Evolutionary conservation across 495 filamentous ascomycete species (phyloP), one percentile per base, ranked within the genome.

Genomic region (Friedmanniomyces endolithicus): DNA sequence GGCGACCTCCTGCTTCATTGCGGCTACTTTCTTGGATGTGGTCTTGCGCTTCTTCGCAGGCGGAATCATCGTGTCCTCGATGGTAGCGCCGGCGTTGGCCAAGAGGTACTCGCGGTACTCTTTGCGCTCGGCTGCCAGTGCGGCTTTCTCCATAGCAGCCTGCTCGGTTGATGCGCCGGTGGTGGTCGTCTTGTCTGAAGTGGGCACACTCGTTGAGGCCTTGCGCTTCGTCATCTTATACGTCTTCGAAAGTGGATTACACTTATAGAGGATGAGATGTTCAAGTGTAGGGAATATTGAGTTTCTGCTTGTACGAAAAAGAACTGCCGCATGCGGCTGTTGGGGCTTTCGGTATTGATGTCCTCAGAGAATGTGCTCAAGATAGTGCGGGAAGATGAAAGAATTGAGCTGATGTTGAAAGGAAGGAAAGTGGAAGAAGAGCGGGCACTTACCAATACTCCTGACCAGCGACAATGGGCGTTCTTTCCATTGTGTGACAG

Each of bases 71-170:
- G 29, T 35, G 25, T 50, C 47, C 9, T 52, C 49, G 11, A 20
- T 4, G 4, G 49, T 22, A 11, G 23, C 33, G 19, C 49, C 49
- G 35, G 20, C 34, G 11, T 23, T 11, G 9, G 49, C 33, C 4
- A 52, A 20, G 33, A 52, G 35, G 34, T 52, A 52, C 49, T 52
- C 49, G 19, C 49, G 49, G 19, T 52, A 19, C 31, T 37, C 49
- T 11, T 37, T 40, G 6, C 22, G 11, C 14, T 3, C 17, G 27
- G 47, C 47, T 12, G 6, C 47, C 11, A 17, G 17, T 2, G 14
- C 49, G 19, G 49, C 29, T 11, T 39, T 9, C 8, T 23, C 17
- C 35, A 52, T 20, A 11, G 9, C 12, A 4, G 48, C 7, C 25
- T 35, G 12, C 8, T 16, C 12, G 29, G 49, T n/a, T 2, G 49